Base-by-base conservation (phyloP, 202 grass and related monocot genomes). In the Eragrostis tef region DNA sequence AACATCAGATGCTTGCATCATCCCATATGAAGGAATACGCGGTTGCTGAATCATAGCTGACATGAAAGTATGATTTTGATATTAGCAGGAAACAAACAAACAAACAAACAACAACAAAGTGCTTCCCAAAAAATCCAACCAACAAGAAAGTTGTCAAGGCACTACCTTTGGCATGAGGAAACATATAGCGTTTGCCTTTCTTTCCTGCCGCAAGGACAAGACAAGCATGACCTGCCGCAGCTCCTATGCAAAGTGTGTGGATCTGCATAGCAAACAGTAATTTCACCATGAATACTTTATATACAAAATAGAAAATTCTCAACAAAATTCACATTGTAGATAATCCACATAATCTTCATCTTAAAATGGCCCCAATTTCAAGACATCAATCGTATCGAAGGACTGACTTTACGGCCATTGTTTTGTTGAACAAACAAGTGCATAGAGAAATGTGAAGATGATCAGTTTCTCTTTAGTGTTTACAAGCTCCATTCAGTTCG, bases 161-260 rank as follows among this genome's bases (percentile, higher is more conserved):
- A 70, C 52, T 84, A 98, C 96, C 93, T 90, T 84, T 88, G 26
- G 90, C 86, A 93, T 91, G 89, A 71, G 90, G 92, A 73, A 99
- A 89, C 93, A 95, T 95, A 88, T 93, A 99, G n/a, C 96, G 90
- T 88, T 90, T 95, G 75, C 96, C 96, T 88, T 99, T 99, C 62
- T 89, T 95, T 68, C 96, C 96, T 83, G 96, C 96, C 39, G 96
- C 90, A 90, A 95, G 88, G 58, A 99, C 83, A 80, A 95, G 96
- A 48, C 88, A 91, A 65, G 96, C 90, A 77, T 93, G 96, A 77
- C 96, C 96, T 67, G 85, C 91, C 26, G 89, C 93, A 74, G 88
- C 84, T 78, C 90, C 90, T 78, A 93, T 77, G 82, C 89, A 87
- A 45, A 99, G 82, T 81, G 96, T 99, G 78, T 95, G 82, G 21